Evolutionary conservation across 208 protist genomes (phyloP), one percentile per base, ranked within the genome.

Genomic region (Trypanosoma boissoni): DNA sequence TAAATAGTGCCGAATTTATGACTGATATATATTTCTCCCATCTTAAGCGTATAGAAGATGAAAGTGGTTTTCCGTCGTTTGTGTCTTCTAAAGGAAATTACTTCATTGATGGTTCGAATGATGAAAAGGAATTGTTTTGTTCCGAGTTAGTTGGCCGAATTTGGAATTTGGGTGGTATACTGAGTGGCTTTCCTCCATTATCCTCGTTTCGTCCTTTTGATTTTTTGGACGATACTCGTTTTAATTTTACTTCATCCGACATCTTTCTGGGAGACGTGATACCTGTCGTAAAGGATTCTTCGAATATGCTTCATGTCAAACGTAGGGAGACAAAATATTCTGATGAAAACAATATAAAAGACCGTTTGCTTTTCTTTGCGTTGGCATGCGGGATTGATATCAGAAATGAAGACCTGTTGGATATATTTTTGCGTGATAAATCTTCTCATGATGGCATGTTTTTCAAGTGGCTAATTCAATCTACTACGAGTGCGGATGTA

Each of bases 141-240:
- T 81, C 87, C 1, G 83, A 94, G 60, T 68, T 94, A 7, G 80
- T 94, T 37, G 59, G 68, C 31, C 83, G 86, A 50, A 57, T 94
- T n/a, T 91, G 81, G 80, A 77, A 81, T 23, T 66, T 66, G 1
- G 62, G 72, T 23, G 82, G 82, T n/a, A 45, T 89, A 31, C 67
- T 84, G 1, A 53, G 46, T 37, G 81, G 74, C 12, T 94, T 80
- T 52, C 62, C 78, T n/a, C 87, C 87, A 0, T 78, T 83, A 14
- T 91, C 87, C 27, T 86, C 84, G 18, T 77, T 83, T 50, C 71
- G 83, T 5, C 81, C 87, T 5, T 91, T 94, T 58, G 87, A 94
- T 56, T 75, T 91, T 27, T 61, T 94, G 0, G 76, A 89, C 39
- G 66, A 86, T 61, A 57, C 58, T 16, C 74, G 87, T 18, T 80